Conservation (phyloP, 1,284 basidiomycete genomes). For the Cerioporus squamosus region DNA sequence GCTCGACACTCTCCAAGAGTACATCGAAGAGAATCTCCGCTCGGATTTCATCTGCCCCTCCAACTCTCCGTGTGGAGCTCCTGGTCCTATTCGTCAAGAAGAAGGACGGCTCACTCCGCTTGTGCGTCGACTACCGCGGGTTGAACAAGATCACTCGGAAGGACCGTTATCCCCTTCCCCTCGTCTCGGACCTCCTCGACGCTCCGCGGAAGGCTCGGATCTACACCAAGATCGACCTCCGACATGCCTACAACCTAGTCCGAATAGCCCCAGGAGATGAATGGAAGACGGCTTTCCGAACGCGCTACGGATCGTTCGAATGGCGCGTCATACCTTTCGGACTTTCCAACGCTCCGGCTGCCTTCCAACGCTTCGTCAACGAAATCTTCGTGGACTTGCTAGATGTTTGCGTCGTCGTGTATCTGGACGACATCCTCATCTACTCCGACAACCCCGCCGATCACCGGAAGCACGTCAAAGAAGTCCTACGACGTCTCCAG, state of each 20-base stretch:
- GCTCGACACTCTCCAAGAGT: slow-evolving; percentile 37
- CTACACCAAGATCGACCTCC: slow-evolving; percentile 40
- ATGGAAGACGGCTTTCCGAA: slow-evolving; percentile 42
- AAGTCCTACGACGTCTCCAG: slow-evolving; percentile 41
- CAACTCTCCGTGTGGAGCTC: slow-evolving; percentile 40
- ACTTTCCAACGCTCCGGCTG: slow-evolving; percentile 31
- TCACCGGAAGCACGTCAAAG: slow-evolving; percentile 31
- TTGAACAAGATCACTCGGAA: slow-evolving; percentile 45
- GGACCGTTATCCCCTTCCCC: slow-evolving; percentile 37
- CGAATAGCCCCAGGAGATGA: slow-evolving; percentile 34
- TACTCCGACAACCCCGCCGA: slow-evolving; percentile 26
- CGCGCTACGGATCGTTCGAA: slow-evolving; percentile 42
- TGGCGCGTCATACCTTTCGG: slow-evolving; percentile 42
- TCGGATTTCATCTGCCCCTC: slow-evolving; percentile 40
- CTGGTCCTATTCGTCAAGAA: slow-evolving; percentile 52
- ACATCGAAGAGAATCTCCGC: slow-evolving; percentile 41
- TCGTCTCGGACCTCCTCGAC: slow-evolving; percentile 43
- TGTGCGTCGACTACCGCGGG: slow-evolving; percentile 47
- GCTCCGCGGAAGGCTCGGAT: slow-evolving; percentile 23
- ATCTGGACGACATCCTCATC: slow-evolving; percentile 34
- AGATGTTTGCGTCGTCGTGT: slow-evolving; percentile 25
- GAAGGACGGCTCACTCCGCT: slow-evolving; percentile 43
- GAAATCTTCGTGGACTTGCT: slow-evolving; percentile 29
- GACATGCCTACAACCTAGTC: slow-evolving; percentile 34
- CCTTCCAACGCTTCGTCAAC: slow-evolving; percentile 30